These are phyloP conservation scores for Hymenoscyphus linearis DNA, from an alignment of 2,329 filamentous ascomycete species.

Conservation along the genomic window DNA sequence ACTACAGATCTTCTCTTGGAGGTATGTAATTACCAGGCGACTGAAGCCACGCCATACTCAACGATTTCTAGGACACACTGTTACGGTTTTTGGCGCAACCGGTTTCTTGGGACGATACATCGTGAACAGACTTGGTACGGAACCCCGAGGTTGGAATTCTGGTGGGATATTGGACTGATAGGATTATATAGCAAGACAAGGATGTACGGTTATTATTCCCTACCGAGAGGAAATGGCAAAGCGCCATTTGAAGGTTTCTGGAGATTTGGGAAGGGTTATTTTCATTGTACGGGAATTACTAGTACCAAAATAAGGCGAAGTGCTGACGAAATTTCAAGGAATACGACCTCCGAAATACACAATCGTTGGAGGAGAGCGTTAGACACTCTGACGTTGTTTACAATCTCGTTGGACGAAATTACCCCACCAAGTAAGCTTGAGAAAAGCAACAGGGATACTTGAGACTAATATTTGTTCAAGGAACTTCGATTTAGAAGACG, in stretches of 20 bases:
- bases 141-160: slow-evolving; percentile 9
- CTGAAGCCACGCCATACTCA: slow-evolving; percentile 15
- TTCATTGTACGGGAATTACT: slow-evolving; percentile 58
- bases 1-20: slow-evolving; percentile 71
- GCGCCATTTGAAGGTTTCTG: slow-evolving; percentile 92
- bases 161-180: slow-evolving; percentile 18
- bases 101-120: slow-evolving; percentile 96
- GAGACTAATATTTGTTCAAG: slow-evolving; percentile 36
- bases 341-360: slow-evolving; percentile 89
- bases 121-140: slow-evolving; percentile 81
- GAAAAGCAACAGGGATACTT: background rate
- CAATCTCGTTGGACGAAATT: slow-evolving; percentile 90
- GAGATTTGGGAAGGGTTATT: slow-evolving; percentile 82
- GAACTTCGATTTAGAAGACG: slow-evolving; percentile 90
- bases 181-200: slow-evolving; percentile 65
- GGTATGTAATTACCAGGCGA: slow-evolving; percentile 47
- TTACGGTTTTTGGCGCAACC: slow-evolving; percentile 95
- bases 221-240: slow-evolving; percentile 98
- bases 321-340: slow-evolving; percentile 50
- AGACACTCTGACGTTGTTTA: slow-evolving; percentile 96
- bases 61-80: slow-evolving; percentile 69
- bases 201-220: slow-evolving; percentile 89
- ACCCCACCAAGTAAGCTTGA: slow-evolving; percentile 77
- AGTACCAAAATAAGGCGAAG: background rate
- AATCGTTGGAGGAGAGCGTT: slow-evolving; percentile 93